Percentiles rank a stretch among this genome's conserved stretches.
Conservation (phyloP, 257 asterid species). For the Ocimum tenuiflorum region DNA sequence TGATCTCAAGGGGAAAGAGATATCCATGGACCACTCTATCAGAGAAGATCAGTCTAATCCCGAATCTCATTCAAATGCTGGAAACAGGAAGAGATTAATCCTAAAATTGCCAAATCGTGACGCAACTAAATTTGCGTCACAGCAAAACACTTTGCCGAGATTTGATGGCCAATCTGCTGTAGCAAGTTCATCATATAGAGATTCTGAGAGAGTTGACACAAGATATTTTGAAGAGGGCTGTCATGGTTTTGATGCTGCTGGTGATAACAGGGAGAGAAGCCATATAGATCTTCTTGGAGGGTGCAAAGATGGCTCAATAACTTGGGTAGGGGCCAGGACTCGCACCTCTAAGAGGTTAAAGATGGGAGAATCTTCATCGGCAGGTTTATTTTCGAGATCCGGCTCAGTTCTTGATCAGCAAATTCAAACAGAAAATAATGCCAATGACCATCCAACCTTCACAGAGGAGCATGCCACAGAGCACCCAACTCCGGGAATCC, state of each 20-base stretch:
- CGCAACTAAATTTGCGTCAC: conserved; percentile 36
- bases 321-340: conserved; percentile 87
- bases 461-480: conserved; percentile 27
- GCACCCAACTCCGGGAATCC: conserved; percentile 32
- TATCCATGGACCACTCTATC: conserved; percentile 39
- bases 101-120: conserved; percentile 75
- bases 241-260: conserved; percentile 29
- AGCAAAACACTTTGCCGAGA: conserved; percentile 22
- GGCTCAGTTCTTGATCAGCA: conserved; percentile 36
- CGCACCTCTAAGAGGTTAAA: conserved; percentile 75
- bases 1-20: conserved; percentile 69
- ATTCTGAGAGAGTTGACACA: conserved; percentile 27
- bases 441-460: conserved; percentile 29
- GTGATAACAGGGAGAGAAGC: conserved; percentile 34
- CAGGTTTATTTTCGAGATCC: conserved; percentile 34
- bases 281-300: conserved; percentile 64
- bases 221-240: conserved; percentile 25
- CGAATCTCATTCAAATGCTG: conserved; percentile 39
- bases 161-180: conserved; percentile 34
- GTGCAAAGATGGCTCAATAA: conserved; percentile 50
- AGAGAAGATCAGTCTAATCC: conserved; percentile 35
- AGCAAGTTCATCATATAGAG: conserved; percentile 47
- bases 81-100: conserved; percentile 60
- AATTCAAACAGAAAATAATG: conserved; percentile 32
- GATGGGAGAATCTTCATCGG: conserved; percentile 45